These are phyloP conservation scores for Vigna hirtella DNA, from an alignment of 306 rosid genomes.

Conservation along the genomic window DNA sequence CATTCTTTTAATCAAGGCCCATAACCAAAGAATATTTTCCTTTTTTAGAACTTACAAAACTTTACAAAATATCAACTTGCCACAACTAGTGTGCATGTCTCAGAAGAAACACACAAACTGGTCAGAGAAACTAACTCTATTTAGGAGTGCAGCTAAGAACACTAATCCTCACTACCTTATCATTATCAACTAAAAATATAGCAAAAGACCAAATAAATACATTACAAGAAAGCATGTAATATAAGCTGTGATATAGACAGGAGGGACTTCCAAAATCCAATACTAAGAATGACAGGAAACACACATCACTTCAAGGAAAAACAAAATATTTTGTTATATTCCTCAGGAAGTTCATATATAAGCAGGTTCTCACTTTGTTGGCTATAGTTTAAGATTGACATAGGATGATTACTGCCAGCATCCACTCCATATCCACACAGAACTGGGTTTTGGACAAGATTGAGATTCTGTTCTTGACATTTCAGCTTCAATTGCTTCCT, in stretches of 20 bases:
- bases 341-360: slow-evolving; percentile 11
- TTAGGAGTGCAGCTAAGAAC: slow-evolving; percentile 17
- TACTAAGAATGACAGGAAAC: slow-evolving; percentile 7
- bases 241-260: slow-evolving; percentile 7
- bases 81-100: not conserved
- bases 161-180: not conserved
- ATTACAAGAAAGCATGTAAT: not conserved
- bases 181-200: slow-evolving; percentile 8
- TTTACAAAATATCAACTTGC: not conserved
- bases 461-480: slow-evolving; percentile 77
- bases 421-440: slow-evolving; percentile 54
- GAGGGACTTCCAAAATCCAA: slow-evolving; percentile 25
- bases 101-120: not conserved
- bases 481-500: slow-evolving; percentile 84
- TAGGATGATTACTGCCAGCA: slow-evolving; percentile 49
- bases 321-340: not conserved
- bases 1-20: not conserved
- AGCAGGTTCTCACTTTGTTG: slow-evolving; percentile 56
- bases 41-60: not conserved
- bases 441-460: slow-evolving; percentile 53
- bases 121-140: slow-evolving; percentile 22
- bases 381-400: slow-evolving; percentile 47
- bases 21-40: not conserved
- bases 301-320: not conserved
- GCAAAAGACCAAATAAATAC: slow-evolving; percentile 17